Conservation (phyloP, 257 asterid genomes). For the Solanum peruvianum region DNA sequence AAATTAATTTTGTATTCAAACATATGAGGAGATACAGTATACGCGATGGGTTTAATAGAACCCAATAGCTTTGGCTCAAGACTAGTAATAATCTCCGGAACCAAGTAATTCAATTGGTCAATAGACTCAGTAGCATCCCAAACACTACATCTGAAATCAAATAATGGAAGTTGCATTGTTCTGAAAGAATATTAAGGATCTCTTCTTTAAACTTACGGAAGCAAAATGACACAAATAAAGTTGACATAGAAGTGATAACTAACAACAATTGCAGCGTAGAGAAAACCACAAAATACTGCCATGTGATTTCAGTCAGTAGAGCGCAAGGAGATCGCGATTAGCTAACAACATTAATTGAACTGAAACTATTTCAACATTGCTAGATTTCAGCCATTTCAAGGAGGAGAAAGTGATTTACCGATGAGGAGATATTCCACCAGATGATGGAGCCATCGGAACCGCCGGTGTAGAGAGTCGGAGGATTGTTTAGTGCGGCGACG, state of each 20-base stretch:
- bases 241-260: neutral
- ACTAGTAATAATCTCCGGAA: neutral
- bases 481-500: conserved; percentile 52
- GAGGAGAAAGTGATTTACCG: conserved; percentile 7
- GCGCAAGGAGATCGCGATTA: neutral
- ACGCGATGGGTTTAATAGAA: neutral
- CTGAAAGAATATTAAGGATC: neutral
- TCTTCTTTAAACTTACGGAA: neutral
- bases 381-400: neutral
- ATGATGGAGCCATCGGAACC: conserved; percentile 98
- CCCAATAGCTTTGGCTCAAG: neutral
- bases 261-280: neutral
- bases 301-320: neutral
- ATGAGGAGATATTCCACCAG: conserved; percentile 72
- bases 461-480: conserved; percentile 90
- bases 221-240: neutral
- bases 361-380: neutral
- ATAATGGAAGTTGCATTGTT: neutral
- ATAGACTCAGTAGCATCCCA: neutral
- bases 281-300: neutral
- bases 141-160: neutral
- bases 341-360: neutral
- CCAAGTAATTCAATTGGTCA: neutral
- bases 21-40: neutral
- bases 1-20: neutral